Conservation (phyloP, 2,329 filamentous ascomycete genomes). For the Incumbomyces lentus region DNA sequence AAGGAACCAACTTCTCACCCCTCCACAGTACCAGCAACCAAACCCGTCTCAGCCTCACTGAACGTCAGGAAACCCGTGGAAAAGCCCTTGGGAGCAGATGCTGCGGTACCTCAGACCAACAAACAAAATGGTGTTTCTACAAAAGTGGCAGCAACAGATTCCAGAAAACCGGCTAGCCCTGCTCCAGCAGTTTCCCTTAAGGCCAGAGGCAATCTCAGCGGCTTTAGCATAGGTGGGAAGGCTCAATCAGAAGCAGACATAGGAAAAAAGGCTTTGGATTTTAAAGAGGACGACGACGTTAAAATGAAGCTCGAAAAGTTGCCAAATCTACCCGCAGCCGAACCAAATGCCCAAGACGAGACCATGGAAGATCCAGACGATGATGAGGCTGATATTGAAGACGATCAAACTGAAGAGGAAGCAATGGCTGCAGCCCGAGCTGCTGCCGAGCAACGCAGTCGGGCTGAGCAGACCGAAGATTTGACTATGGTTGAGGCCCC, state of each 20-base stretch:
- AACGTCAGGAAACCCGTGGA: conserved; percentile 65
- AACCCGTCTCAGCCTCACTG: conserved; percentile 65
- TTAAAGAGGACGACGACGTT: conserved; percentile 79
- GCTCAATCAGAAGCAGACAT: conserved; percentile 56
- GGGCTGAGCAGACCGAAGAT: conserved; percentile 27
- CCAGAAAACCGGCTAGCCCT: conserved; percentile 35
- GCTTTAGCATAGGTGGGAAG: conserved; percentile 71
- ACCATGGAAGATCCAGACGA: conserved; percentile 48
- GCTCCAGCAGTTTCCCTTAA: conserved; percentile 39
- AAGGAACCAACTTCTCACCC: conserved; percentile 42
- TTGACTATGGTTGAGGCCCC: conserved; percentile 27
- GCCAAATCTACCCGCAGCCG: conserved; percentile 58
- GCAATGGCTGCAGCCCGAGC: conserved; percentile 74
- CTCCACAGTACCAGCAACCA: conserved; percentile 44
- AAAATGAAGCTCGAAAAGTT: conserved; percentile 86
- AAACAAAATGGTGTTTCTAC: conserved; percentile 31
- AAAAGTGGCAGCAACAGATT: conserved; percentile 28
- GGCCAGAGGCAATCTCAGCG: conserved; percentile 63
- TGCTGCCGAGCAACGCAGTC: conserved; percentile 66
- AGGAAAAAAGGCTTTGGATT: conserved; percentile 65
- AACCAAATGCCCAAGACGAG: conserved; percentile 48
- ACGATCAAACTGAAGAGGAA: conserved; percentile 71
- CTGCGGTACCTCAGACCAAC: conserved; percentile 32
- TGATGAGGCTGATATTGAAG: conserved; percentile 63
- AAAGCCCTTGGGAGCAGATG: conserved; percentile 54